Evolutionary conservation across 352 stramenopile genomes (phyloP).

Genomic region (Halophytophthora batemanensis): DNA sequence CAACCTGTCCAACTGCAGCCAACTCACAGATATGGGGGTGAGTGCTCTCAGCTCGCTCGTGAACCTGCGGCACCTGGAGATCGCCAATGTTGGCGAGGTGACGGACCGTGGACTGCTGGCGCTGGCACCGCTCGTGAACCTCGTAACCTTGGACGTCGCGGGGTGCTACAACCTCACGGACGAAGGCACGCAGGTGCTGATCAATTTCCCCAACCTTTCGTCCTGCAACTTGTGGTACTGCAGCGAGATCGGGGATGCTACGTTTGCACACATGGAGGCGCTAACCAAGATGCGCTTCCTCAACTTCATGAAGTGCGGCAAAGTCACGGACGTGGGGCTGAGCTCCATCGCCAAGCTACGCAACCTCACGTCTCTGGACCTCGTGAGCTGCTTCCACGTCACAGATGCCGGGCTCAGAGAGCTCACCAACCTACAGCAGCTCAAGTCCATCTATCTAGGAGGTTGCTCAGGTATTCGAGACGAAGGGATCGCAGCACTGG

Average conservation of each 20-base stretch:
- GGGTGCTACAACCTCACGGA: constrained; percentile 85
- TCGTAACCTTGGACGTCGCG: constrained; percentile 65
- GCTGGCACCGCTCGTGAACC: constrained; percentile 47
- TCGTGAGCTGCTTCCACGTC: constrained; percentile 76
- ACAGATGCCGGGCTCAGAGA: constrained; percentile 46
- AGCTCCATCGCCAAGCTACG: constrained; percentile 43
- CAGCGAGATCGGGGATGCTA: constrained; percentile 66
- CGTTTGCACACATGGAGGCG: constrained; percentile 49
- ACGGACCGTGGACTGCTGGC: constrained; percentile 52
- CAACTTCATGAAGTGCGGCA: constrained; percentile 84
- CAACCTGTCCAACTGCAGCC: constrained; percentile 78
- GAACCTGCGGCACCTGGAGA: constrained; percentile 63
- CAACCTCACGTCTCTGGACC: constrained; percentile 64
- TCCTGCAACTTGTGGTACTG: constrained; percentile 84
- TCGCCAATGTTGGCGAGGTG: constrained; percentile 76
- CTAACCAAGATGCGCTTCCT: constrained; percentile 63
- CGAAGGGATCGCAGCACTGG: constrained; percentile 47
- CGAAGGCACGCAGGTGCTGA: constrained; percentile 51
- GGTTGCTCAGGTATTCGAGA: constrained; percentile 57
- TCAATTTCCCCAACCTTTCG: constrained; percentile 47
- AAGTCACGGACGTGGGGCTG: constrained; percentile 54
- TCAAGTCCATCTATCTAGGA: constrained; percentile 65
- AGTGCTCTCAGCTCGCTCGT: constrained; percentile 42
- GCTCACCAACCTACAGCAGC: constrained; percentile 34
- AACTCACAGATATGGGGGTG: constrained; percentile 67